A percentile compares a stretch with the other conserved stretches of the same genome.
These are phyloP conservation scores for Cochlearia excelsa DNA, from an alignment of 345 rosid genomes.

Conservation along the genomic window DNA sequence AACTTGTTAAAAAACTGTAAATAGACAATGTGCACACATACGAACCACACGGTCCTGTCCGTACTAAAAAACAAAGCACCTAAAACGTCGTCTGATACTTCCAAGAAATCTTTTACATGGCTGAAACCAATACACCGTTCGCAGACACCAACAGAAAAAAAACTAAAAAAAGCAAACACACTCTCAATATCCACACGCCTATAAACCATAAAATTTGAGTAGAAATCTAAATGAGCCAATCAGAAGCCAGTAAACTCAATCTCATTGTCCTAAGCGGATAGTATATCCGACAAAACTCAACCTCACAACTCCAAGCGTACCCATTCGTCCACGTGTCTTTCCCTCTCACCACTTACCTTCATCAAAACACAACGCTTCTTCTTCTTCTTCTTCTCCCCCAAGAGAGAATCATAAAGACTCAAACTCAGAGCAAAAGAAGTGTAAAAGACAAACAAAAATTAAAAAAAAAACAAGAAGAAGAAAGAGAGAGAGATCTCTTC, in stretches of 20 bases:
- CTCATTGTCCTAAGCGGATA: constrained; percentile 32
- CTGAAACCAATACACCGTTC: constrained; percentile 21
- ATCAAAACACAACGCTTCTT: constrained; percentile 36
- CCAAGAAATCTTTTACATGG: constrained; percentile 23
- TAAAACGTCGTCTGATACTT: constrained; percentile 23
- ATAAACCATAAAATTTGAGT: constrained; percentile 11
- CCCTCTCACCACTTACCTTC: constrained; percentile 57
- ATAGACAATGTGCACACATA: too few relatives aligned
- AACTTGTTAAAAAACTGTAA: too few relatives aligned
- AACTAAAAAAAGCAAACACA: not conserved
- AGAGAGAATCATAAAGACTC: constrained; percentile 29
- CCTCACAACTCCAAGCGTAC: constrained; percentile 45
- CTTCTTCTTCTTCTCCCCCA: constrained; percentile 18
- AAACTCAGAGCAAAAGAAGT: not conserved
- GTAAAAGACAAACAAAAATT: constrained; percentile 9
- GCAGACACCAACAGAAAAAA: not conserved
- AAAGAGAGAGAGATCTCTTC: not conserved
- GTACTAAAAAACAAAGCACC: too few relatives aligned
- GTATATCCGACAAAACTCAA: constrained; percentile 39
- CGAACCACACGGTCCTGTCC: too few relatives aligned
- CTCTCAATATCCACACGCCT: constrained; percentile 23
- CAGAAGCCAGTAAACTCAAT: constrained; percentile 30
- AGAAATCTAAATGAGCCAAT: constrained; percentile 40
- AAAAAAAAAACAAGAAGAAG: not conserved
- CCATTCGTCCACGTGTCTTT: constrained; percentile 68